Conservation (phyloP, 768 basidiomycete genomes). For the Clitopilus passeckerianus region DNA sequence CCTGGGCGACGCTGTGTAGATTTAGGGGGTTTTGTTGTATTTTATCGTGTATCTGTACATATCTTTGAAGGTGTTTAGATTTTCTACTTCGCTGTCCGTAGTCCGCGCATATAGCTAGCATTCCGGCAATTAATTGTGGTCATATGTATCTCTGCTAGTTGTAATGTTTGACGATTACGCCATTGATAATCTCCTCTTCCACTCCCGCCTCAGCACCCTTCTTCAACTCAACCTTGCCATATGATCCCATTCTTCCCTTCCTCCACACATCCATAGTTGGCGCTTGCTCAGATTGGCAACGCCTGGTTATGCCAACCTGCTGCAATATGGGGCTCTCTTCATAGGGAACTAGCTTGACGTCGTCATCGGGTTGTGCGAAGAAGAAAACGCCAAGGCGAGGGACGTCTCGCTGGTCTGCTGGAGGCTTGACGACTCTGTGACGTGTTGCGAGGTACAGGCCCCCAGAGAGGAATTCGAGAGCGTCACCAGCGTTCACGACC, state of each 20-base stretch:
- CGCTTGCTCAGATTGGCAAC: slow-evolving; percentile 31
- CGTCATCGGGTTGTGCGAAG: slow-evolving; percentile 49
- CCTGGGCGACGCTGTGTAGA: not conserved
- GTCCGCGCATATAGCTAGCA: too few species aligned
- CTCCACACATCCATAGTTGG: slow-evolving; percentile 53
- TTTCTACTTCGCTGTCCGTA: not conserved
- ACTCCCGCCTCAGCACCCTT: slow-evolving; percentile 33
- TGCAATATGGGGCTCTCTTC: slow-evolving; percentile 44
- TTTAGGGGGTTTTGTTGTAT: not conserved
- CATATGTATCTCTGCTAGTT: slow-evolving; percentile 10
- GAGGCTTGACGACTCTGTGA: slow-evolving; percentile 58
- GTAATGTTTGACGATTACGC: slow-evolving; percentile 53
- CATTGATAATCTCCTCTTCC: slow-evolving; percentile 52
- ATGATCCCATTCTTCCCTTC: slow-evolving; percentile 43
- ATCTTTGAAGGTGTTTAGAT: not conserved
- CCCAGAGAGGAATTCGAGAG: slow-evolving; percentile 55
- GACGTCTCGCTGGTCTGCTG: slow-evolving; percentile 42
- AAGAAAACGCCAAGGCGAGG: slow-evolving; percentile 56
- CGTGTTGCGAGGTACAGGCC: slow-evolving; percentile 55
- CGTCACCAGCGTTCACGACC: slow-evolving; percentile 60
- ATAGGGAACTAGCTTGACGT: slow-evolving; percentile 39
- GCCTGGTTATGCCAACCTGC: slow-evolving; percentile 30
- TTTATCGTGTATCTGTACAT: not conserved
- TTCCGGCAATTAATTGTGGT: too few species aligned
- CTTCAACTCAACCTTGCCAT: slow-evolving; percentile 43